Conservation (phyloP, 2,329 filamentous ascomycete species). For the Stemphylium vesicarium region DNA sequence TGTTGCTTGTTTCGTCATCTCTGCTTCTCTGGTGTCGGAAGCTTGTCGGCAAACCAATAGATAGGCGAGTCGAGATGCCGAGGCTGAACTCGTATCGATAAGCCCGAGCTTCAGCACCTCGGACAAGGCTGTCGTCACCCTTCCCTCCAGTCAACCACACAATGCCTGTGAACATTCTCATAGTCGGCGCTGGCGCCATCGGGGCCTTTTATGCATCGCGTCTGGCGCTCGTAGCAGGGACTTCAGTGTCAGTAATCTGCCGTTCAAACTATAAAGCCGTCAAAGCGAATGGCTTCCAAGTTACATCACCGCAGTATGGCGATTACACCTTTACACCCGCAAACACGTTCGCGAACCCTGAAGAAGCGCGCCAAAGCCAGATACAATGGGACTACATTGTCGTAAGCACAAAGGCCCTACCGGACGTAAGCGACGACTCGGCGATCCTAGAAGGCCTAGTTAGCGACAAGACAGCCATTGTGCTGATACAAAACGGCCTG, state of each 20-base stretch:
- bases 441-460: constrained; percentile 67
- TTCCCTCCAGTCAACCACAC: not conserved
- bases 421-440: constrained; percentile 69
- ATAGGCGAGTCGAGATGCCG: constrained; percentile 8
- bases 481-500: constrained; percentile 74
- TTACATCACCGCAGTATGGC: constrained; percentile 71
- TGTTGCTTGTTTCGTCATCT: too few relatives aligned
- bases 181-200: constrained; percentile 74
- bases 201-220: constrained; percentile 76
- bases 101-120: not conserved
- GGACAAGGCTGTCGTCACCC: constrained; percentile 8
- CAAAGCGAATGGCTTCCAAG: constrained; percentile 64
- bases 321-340: constrained; percentile 69
- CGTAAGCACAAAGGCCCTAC: constrained; percentile 73
- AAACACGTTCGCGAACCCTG: constrained; percentile 66
- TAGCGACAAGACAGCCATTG: constrained; percentile 60
- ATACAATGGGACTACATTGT: constrained; percentile 69
- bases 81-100: constrained; percentile 17
- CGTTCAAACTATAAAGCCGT: constrained; percentile 75
- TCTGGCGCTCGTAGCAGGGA: constrained; percentile 63
- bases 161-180: constrained; percentile 62
- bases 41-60: not conserved
- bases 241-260: constrained; percentile 72
- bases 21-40: too few relatives aligned
- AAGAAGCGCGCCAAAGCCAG: constrained; percentile 58